Base-by-base conservation (phyloP, 345 rosid species). In the Sonneratia alba region DNA sequence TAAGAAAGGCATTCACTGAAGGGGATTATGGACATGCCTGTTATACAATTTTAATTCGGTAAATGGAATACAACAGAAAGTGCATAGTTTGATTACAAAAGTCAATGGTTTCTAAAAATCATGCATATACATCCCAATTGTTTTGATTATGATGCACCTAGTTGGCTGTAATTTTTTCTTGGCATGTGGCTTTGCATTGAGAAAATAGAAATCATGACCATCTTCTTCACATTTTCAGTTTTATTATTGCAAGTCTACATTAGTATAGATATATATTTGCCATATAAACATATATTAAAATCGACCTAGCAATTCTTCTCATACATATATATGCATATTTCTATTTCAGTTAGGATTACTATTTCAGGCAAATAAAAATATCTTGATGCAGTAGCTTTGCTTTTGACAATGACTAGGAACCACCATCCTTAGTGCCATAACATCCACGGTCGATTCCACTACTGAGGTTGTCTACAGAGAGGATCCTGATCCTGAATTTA, bases 371-470 rank as follows among this genome's bases (percentile, higher is more conserved):
- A 57, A 27, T 61, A 9, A 2, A 5, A 6, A 27, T 62, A 62
- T 62, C 3, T 62, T 62, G 37, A 59, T 59, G 7, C 5, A 62
- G 66, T 10, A 7, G 19, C 36, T n/a, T 68, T 19, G 22, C 36
- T 5, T 43, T 22, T 19, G 21, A 22, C 24, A 1, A 45, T 68
- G 73, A 64, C 43, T 78, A 95, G 97, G 97, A 63, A 89, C 93
- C 14, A 95, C 99, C 5, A 87, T 95, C 73, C 93, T 95, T 24
- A 80, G 77, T 49, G 99, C 97, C 66, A 68, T 95, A 45, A 85
- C 79, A 62, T 81, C 84, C 63, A 78, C 93, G 3, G 91, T 95
- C 71, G 96, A 90, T 77, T 75, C 81, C 65, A 87, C 79, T 82
- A 90, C 96, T 10, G 78, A 87, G 77, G 81, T 92, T n/a, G 72